Evolutionary conservation across 768 basidiomycete genomes (phyloP).

Genomic region (Amanita rubescens): DNA sequence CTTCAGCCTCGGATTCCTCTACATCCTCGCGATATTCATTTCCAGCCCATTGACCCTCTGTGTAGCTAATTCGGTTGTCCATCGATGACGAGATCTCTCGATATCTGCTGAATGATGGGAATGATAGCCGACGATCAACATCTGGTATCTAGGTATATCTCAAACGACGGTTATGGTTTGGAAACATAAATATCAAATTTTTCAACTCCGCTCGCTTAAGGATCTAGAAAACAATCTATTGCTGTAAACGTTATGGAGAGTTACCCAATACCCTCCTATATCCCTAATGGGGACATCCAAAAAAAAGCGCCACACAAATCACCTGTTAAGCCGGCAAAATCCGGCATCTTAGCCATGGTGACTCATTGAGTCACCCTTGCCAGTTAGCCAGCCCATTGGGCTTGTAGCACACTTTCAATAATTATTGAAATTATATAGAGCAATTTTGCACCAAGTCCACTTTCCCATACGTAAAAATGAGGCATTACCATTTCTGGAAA

Average conservation of each 20-base stretch:
- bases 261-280: not conserved
- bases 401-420: no score
- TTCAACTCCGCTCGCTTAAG: not conserved
- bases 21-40: not conserved
- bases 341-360: no score
- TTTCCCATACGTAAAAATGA: no score
- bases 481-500: no score
- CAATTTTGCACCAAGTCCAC: no score
- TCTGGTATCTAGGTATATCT: not conserved
- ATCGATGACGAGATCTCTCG: not conserved
- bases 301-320: no score
- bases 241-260: not conserved
- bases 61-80: not conserved
- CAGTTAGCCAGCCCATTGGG: no score
- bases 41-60: slow-evolving; percentile 1
- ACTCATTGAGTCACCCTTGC: no score
- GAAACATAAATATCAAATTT: not conserved
- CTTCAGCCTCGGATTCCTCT: not conserved
- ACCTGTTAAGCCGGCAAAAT: no score
- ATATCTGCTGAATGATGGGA: slow-evolving; percentile 1
- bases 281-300: no score
- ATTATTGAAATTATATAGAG: no score
- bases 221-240: not conserved
- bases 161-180: not conserved
- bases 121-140: no score